Base-by-base conservation (phyloP, 2,329 filamentous ascomycete species). In the Ceratocystis ficicola region DNA sequence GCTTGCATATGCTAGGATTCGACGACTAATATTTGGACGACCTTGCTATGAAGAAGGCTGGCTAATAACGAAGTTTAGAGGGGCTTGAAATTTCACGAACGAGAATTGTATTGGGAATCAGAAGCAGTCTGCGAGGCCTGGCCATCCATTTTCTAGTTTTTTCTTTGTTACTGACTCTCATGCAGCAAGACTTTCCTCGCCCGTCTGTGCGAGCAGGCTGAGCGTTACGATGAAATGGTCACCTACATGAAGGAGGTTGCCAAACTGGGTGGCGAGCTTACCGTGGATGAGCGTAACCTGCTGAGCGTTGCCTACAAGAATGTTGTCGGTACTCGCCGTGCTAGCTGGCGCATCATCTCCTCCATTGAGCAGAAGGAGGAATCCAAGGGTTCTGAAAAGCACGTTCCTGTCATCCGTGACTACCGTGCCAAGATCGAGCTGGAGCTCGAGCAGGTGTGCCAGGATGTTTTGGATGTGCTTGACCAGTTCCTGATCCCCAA, bases 201-300 rank as follows among this genome's bases (percentile, higher is more conserved):
- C 80, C 88, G 94, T 83, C 91, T 99, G 77, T 97, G 94, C 85
- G 94, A 97, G 89, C 94, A 99, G 87, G 94, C 94, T 77, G 94
- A 97, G 86, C 93, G 93, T 77, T 99, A 99, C 82, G 93, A 99
- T 93, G 94, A 97, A 82, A 97, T 97, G 93, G 93, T 97, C 74
- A 91, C 87, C 76, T 96, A 93, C 83, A 97, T 97, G 94, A 97
- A 97, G 90, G 91, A 96, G 88, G 93, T 97, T 75, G 93, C 93
- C 79, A 95, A 96, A 82, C 77, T 87, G 72, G 84, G 83, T 72
- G 83, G 84, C 74, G 89, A 92, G 79, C 87, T 93, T 74, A 87
- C 86, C 71, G 93, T 97, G 73, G 93, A 97, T 78, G 94, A 99
- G 87, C 90, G 93, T 79, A 97, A 97, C 82, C 89, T 99, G 71